Evolutionary conservation across 306 rosid genomes (phyloP).

Genomic region (Gastrolobium villosum): DNA sequence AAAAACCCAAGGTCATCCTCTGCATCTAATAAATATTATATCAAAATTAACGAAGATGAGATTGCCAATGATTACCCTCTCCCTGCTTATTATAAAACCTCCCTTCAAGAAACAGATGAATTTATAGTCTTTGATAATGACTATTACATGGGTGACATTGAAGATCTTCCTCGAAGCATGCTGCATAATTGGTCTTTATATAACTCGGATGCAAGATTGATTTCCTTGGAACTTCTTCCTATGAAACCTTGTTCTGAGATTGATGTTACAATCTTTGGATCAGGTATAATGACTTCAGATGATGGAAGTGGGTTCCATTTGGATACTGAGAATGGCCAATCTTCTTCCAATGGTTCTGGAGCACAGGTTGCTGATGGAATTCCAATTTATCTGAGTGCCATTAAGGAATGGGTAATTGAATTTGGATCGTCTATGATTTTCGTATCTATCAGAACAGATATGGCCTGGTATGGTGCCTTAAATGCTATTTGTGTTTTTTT

Average conservation of each 20-base stretch:
- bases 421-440: slow-evolving; percentile 90
- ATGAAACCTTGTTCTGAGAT: slow-evolving; percentile 95
- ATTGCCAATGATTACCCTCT: slow-evolving; percentile 94
- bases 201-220: slow-evolving; percentile 85
- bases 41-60: slow-evolving; percentile 94
- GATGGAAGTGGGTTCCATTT: slow-evolving; percentile 91
- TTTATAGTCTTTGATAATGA: slow-evolving; percentile 71
- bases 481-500: neutral
- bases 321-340: slow-evolving; percentile 70
- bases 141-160: slow-evolving; percentile 59
- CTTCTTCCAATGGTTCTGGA: slow-evolving; percentile 67
- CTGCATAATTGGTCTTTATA: slow-evolving; percentile 92
- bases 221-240: slow-evolving; percentile 96
- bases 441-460: slow-evolving; percentile 89
- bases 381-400: slow-evolving; percentile 87
- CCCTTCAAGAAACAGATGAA: slow-evolving; percentile 79
- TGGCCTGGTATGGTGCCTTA: slow-evolving; percentile 79
- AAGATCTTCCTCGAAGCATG: slow-evolving; percentile 87
- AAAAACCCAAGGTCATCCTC: slow-evolving; percentile 60
- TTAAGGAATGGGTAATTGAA: slow-evolving; percentile 98
- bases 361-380: slow-evolving; percentile 75
- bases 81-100: slow-evolving; percentile 87
- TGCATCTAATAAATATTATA: slow-evolving; percentile 68
- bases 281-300: slow-evolving; percentile 86
- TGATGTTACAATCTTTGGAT: slow-evolving; percentile 92